Evolutionary conservation across 1,284 basidiomycete species (phyloP).

Genomic region (Ceratobasidium sp.): DNA sequence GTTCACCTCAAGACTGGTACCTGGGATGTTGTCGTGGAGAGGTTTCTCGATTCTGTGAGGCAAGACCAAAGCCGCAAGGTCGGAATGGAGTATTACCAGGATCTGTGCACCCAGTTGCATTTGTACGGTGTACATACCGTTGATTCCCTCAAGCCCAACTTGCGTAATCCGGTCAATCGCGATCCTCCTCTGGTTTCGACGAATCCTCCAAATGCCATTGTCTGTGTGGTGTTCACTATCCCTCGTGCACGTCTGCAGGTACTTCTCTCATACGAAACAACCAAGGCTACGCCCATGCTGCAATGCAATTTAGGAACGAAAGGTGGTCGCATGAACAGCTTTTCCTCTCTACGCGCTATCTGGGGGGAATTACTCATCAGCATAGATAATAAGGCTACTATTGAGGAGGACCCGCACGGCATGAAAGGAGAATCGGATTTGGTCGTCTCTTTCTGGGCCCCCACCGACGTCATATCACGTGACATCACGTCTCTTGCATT

Average conservation of each 20-base stretch:
- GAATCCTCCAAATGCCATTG: neutral
- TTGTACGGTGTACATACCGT: neutral
- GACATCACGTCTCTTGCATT: neutral
- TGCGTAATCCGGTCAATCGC: too few relatives aligned
- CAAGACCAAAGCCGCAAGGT: neutral
- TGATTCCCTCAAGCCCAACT: neutral
- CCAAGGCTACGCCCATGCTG: neutral
- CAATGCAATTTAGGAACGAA: neutral
- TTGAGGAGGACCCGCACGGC: constrained; percentile 3
- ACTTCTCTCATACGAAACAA: neutral
- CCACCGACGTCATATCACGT: too few relatives aligned
- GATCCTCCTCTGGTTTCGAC: neutral
- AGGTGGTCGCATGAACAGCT: neutral
- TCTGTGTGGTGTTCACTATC: constrained; percentile 8
- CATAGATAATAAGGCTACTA: neutral
- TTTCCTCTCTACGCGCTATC: neutral
- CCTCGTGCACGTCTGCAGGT: neutral
- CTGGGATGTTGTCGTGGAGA: neutral
- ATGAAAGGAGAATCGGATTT: neutral
- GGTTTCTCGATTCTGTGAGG: neutral
- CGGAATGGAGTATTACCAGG: neutral
- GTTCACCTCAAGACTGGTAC: neutral
- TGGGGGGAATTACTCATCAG: neutral
- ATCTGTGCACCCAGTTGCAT: neutral
- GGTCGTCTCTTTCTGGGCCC: neutral